Conservation (phyloP, 106 monocot species). For the Allium fistulosum region DNA sequence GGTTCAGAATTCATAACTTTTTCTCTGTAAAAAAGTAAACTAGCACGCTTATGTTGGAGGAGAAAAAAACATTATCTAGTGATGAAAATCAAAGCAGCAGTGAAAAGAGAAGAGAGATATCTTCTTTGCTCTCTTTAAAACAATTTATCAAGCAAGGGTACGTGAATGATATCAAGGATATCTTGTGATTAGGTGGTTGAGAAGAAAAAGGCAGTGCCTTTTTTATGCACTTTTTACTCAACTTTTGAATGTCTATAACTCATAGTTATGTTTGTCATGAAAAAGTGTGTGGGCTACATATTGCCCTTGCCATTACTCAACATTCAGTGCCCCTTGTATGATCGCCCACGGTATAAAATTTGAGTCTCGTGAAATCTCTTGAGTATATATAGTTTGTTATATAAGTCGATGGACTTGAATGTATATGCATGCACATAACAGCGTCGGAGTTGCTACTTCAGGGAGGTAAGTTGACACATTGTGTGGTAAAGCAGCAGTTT, state of each 20-base stretch:
- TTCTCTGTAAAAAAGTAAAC: neutral
- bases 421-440: no score
- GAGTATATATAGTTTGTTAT: no score
- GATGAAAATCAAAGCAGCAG: slow-evolving; percentile 3
- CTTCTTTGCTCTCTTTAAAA: neutral
- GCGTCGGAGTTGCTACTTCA: no score
- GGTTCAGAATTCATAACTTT: slow-evolving; percentile 13
- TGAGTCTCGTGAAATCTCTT: no score
- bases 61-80: slow-evolving; percentile 7
- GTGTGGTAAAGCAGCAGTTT: no score
- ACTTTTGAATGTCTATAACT: neutral
- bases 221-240: slow-evolving; percentile 5
- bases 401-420: no score
- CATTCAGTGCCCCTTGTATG: slow-evolving; percentile 3
- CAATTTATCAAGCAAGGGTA: slow-evolving; percentile 1
- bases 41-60: slow-evolving; percentile 2
- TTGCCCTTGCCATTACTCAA: slow-evolving; percentile 12
- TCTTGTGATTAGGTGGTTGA: slow-evolving; percentile 39
- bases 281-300: slow-evolving; percentile 1
- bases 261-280: slow-evolving; percentile 5
- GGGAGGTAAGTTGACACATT: no score
- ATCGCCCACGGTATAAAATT: no score
- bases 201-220: slow-evolving; percentile 8
- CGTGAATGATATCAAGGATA: slow-evolving; percentile 29
- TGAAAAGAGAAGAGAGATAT: neutral